phyloP scores from a whole-genome alignment of 352 stramenopile species.

The Phytopythium helicoides region DNA sequence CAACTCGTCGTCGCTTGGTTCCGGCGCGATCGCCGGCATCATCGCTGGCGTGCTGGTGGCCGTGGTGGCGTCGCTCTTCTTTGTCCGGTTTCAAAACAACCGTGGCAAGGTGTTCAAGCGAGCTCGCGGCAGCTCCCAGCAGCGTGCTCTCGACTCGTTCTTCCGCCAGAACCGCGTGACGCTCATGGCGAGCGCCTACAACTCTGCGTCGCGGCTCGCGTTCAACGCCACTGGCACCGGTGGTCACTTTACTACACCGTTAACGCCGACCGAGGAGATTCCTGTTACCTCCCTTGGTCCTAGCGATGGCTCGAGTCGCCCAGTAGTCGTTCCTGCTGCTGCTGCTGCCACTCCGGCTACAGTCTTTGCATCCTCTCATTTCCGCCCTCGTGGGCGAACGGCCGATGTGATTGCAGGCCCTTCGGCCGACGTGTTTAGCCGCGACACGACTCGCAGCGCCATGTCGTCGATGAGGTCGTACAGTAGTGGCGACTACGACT shows the following conservation, averaged over 20 bases:
- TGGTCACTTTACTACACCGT: slow-evolving; percentile 17
- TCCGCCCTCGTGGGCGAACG: slow-evolving; percentile 4
- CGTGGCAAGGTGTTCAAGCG: slow-evolving; percentile 21
- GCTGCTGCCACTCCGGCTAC: slow-evolving; percentile 6
- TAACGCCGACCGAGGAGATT: slow-evolving; percentile 38
- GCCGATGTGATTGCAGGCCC: slow-evolving; percentile 16
- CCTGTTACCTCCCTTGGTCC: slow-evolving; percentile 17
- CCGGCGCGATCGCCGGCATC: slow-evolving; percentile 40
- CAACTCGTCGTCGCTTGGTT: slow-evolving; percentile 19
- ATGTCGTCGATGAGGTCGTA: slow-evolving; percentile 25
- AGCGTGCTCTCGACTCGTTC: slow-evolving; percentile 49
- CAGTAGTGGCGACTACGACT: slow-evolving; percentile 19
- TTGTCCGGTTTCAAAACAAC: slow-evolving; percentile 44
- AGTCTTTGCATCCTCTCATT: neutral
- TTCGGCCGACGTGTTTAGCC: slow-evolving; percentile 17
- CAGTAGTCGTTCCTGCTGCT: slow-evolving; percentile 9
- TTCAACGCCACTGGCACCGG: slow-evolving; percentile 7
- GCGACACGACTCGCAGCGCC: slow-evolving; percentile 13
- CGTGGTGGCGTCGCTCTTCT: slow-evolving; percentile 54
- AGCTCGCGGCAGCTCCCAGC: slow-evolving; percentile 30
- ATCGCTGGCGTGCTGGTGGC: slow-evolving; percentile 40
- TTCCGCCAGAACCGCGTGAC: slow-evolving; percentile 49
- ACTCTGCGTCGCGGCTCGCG: slow-evolving; percentile 12
- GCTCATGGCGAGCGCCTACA: slow-evolving; percentile 16
- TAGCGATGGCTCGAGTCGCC: neutral